Conservation (phyloP, 345 rosid species). For the Physaria fendleri region DNA sequence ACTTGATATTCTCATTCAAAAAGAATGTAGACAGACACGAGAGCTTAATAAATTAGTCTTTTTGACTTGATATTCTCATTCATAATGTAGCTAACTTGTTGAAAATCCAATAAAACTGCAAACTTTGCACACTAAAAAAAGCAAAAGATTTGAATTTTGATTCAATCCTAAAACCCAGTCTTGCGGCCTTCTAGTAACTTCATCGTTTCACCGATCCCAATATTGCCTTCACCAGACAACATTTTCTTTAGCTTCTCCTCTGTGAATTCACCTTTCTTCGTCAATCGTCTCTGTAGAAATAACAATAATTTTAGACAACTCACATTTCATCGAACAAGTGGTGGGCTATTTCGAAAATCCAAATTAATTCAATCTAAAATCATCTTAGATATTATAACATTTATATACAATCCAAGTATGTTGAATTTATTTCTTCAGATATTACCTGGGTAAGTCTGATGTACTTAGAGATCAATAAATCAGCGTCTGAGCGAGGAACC, state of each 20-base stretch:
- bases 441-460: conserved; percentile 20
- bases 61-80: neutral
- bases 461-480: conserved; percentile 23
- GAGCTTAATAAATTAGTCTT: neutral
- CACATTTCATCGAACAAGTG: conserved; percentile 22
- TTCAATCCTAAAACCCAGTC: neutral
- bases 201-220: conserved; percentile 17
- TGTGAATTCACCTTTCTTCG: conserved; percentile 28
- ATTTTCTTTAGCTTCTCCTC: conserved; percentile 14
- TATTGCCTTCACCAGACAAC: conserved; percentile 8
- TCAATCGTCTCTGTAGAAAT: conserved; percentile 17
- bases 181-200: conserved; percentile 22
- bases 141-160: neutral
- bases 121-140: neutral
- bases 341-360: conserved; percentile 19
- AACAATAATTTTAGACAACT: neutral
- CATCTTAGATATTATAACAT: too few species aligned
- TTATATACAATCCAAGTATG: too few species aligned
- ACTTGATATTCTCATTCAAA: too few species aligned
- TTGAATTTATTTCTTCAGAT: neutral
- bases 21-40: too few species aligned
- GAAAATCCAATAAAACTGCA: neutral
- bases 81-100: neutral
- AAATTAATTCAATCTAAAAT: too few species aligned
- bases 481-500: conserved; percentile 10